Evolutionary conservation across 352 stramenopile genomes (phyloP).

Genomic region (Phytophthora pluvialis): DNA sequence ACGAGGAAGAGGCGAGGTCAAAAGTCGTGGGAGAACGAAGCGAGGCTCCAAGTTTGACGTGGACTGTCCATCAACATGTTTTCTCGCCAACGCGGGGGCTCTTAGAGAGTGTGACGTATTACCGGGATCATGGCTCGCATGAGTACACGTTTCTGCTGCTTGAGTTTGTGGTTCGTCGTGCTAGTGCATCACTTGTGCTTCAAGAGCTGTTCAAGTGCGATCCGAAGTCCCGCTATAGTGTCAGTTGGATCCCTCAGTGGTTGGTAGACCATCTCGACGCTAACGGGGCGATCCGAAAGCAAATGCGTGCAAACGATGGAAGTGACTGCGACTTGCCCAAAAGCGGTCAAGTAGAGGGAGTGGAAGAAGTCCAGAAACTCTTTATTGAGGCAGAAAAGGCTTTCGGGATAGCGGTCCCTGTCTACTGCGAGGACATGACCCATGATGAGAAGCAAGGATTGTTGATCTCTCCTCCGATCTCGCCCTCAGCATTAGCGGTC

Average conservation of each 20-base stretch:
- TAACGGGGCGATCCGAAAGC: conserved; percentile 25
- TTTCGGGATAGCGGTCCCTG: conserved; percentile 25
- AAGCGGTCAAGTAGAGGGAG: background rate
- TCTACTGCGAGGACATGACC: conserved; percentile 3
- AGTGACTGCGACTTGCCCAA: background rate
- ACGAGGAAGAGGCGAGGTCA: conserved; percentile 27
- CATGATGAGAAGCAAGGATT: background rate
- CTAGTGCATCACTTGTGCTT: conserved; percentile 34
- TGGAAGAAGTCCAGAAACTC: conserved; percentile 17
- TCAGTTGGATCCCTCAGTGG: conserved; percentile 61
- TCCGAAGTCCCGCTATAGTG: conserved; percentile 36
- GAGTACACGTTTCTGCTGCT: conserved; percentile 65
- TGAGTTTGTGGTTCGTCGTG: conserved; percentile 50
- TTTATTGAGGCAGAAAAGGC: conserved; percentile 30
- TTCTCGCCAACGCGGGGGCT: conserved; percentile 61
- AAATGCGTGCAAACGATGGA: conserved; percentile 2
- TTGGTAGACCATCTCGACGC: conserved; percentile 53
- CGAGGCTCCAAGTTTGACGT: background rate
- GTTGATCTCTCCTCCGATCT: conserved; percentile 10
- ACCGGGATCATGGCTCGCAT: conserved; percentile 56
- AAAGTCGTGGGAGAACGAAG: background rate
- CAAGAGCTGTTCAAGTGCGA: conserved; percentile 50
- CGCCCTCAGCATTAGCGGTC: conserved; percentile 5
- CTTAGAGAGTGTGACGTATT: conserved; percentile 70
- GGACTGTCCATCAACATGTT: conserved; percentile 51